A percentile compares a stretch with the other conserved stretches of the same genome.
Conservation (phyloP, 305 asterid genomes). For the Withania somnifera region DNA sequence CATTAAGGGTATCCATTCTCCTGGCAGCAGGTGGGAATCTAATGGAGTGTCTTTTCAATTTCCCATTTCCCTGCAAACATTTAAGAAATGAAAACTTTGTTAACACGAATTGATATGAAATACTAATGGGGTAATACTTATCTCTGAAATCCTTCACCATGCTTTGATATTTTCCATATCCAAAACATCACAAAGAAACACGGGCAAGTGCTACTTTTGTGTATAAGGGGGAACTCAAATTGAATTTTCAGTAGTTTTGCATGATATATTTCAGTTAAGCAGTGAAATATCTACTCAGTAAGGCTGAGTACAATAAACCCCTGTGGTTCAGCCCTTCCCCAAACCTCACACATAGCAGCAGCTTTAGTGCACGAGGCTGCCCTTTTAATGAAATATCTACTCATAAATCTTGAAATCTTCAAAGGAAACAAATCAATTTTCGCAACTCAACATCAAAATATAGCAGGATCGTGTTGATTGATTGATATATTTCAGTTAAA, state of each 20-base stretch:
- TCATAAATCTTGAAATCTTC: not conserved
- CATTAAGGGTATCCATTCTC: slow-evolving; percentile 97
- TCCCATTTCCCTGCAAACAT: slow-evolving; percentile 51
- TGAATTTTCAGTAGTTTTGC: not conserved
- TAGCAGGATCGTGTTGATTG: not conserved
- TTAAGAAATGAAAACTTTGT: not conserved
- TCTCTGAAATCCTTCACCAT: not conserved
- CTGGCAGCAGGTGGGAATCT: slow-evolving; percentile 90
- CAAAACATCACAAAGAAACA: too few species aligned
- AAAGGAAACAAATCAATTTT: not conserved
- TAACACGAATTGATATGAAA: not conserved
- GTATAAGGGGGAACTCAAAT: not conserved
- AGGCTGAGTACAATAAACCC: too few species aligned
- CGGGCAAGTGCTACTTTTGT: too few species aligned
- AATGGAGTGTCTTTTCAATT: slow-evolving; percentile 43
- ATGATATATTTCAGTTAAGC: not conserved
- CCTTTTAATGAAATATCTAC: not conserved
- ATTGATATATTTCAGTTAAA: not conserved
- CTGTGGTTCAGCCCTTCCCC: too few species aligned
- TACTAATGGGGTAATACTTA: not conserved
- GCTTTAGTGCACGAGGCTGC: too few species aligned
- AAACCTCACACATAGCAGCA: too few species aligned
- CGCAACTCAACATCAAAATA: slow-evolving; percentile 4
- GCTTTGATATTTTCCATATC: not conserved
- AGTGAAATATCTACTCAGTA: not conserved